A percentile compares a stretch with the other conserved stretches of the same genome.
Conservation (phyloP, 805 yeast genomes). For the Ogataea glucozyma region DNA sequence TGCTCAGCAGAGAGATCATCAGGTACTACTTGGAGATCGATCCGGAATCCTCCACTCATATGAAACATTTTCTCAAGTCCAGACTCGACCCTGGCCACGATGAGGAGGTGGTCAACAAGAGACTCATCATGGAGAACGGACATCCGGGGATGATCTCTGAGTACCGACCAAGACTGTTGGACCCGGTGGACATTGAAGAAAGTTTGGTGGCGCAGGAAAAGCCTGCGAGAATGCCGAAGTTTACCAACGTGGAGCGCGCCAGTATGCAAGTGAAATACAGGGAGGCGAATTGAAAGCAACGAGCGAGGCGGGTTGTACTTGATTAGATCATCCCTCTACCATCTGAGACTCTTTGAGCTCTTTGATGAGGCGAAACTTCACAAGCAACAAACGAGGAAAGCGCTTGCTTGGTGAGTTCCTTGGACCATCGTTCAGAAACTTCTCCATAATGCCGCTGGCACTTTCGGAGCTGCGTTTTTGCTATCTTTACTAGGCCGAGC, state of each 20-base stretch:
- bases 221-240: conserved; percentile 51
- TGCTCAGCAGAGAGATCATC: conserved; percentile 26
- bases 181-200: conserved; percentile 36
- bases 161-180: conserved; percentile 45
- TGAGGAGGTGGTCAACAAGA: conserved; percentile 32
- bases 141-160: conserved; percentile 39
- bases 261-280: conserved; percentile 45
- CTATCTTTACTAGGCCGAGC: no score
- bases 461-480: no score
- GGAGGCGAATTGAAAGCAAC: conserved; percentile 18
- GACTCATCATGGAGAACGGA: conserved; percentile 35
- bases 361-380: no score
- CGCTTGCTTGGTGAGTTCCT: no score
- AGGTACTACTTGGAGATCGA: conserved; percentile 34
- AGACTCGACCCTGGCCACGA: conserved; percentile 32
- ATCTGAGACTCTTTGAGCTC: no score
- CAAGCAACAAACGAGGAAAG: no score
- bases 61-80: conserved; percentile 35
- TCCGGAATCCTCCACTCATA: conserved; percentile 32
- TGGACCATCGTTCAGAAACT: no score
- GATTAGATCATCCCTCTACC: no score
- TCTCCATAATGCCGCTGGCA: no score
- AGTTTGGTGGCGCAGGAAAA: conserved; percentile 14
- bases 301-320: no score
- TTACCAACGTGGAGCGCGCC: conserved; percentile 67